Conservation (phyloP, 257 asterid genomes). For the Avicennia marina region DNA sequence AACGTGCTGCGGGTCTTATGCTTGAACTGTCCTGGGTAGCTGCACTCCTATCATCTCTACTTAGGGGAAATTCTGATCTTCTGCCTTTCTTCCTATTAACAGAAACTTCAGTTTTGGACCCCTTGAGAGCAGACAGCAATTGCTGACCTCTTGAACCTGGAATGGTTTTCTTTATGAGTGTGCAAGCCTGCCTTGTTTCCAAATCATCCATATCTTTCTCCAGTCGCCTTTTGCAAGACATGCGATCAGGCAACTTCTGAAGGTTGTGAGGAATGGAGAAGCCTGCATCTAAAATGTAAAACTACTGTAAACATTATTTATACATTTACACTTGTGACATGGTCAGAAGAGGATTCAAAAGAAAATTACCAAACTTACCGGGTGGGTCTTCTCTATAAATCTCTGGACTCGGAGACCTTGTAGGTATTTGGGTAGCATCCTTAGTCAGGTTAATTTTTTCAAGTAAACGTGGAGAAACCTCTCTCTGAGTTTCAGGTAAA, state of each 20-base stretch:
- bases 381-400: slow-evolving; percentile 63
- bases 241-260: slow-evolving; percentile 21
- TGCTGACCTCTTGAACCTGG: slow-evolving; percentile 54
- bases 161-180: slow-evolving; percentile 39
- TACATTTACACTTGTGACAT: neutral
- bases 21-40: slow-evolving; percentile 19
- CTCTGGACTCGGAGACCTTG: slow-evolving; percentile 78
- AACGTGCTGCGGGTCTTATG: slow-evolving; percentile 17
- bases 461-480: slow-evolving; percentile 25
- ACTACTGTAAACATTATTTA: neutral
- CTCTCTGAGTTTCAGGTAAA: slow-evolving; percentile 22
- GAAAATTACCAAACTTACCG: slow-evolving; percentile 35
- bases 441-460: slow-evolving; percentile 21
- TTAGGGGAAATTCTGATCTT: slow-evolving; percentile 23
- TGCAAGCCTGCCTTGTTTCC: slow-evolving; percentile 50
- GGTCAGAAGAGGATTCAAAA: neutral
- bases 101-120: slow-evolving; percentile 35
- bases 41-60: slow-evolving; percentile 18
- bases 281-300: slow-evolving; percentile 31
- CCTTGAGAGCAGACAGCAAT: slow-evolving; percentile 50
- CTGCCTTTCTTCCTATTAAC: slow-evolving; percentile 46
- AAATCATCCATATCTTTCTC: slow-evolving; percentile 51
- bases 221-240: slow-evolving; percentile 59
- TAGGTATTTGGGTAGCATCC: slow-evolving; percentile 22
- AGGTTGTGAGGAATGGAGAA: slow-evolving; percentile 36